Percentiles rank a stretch among this genome's conserved stretches.
Evolutionary conservation across 2,329 filamentous ascomycete genomes (phyloP).

Genomic region (Hymenoscyphus scutula): DNA sequence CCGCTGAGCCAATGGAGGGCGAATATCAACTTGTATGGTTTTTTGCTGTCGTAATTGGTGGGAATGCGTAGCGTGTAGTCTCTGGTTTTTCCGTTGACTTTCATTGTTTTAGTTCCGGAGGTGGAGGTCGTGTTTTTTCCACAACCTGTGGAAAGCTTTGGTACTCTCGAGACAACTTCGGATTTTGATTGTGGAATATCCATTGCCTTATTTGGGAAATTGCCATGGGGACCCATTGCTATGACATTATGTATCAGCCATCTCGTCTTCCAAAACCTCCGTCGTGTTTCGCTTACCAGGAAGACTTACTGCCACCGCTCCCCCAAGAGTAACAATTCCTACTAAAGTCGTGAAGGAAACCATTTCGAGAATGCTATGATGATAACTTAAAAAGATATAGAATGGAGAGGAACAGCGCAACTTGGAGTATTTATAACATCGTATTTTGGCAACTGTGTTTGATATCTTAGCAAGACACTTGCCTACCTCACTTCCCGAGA

Average conservation of each 20-base stretch:
- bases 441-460: too few relatives aligned
- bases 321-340: background rate
- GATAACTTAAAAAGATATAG: too few relatives aligned
- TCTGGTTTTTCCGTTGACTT: conserved; percentile 40
- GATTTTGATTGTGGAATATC: background rate
- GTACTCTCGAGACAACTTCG: background rate
- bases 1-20: conserved; percentile 43
- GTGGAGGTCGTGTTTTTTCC: conserved; percentile 31
- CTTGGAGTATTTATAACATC: too few relatives aligned
- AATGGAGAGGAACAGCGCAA: too few relatives aligned
- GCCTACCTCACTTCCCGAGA: too few relatives aligned
- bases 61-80: conserved; percentile 42
- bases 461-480: too few relatives aligned
- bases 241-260: background rate
- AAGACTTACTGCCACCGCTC: background rate
- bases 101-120: conserved; percentile 37
- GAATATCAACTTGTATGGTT: conserved; percentile 43
- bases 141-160: conserved; percentile 33
- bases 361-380: background rate
- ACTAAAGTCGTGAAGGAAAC: background rate
- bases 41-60: conserved; percentile 41
- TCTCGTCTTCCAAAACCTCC: background rate
- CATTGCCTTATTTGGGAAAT: background rate
- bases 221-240: too few relatives aligned
- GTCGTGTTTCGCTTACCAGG: background rate